phyloP scores from a whole-genome alignment of 805 yeast species.

The Teunomyces gatunensis region DNA sequence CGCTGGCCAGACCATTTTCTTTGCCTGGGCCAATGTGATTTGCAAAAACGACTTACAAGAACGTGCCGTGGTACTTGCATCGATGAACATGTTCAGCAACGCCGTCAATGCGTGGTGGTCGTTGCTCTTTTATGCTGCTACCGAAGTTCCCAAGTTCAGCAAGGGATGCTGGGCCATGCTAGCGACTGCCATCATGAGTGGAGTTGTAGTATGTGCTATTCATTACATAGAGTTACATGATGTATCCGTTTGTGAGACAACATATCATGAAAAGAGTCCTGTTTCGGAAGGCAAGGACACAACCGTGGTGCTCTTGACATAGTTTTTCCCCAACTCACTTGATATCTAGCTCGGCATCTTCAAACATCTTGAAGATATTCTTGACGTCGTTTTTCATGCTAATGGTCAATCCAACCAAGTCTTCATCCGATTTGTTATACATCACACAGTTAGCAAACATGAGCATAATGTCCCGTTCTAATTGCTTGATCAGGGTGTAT shows the following conservation, averaged over 20 bases:
- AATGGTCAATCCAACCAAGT: slow-evolving; percentile 57
- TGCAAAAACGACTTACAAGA: slow-evolving; percentile 60
- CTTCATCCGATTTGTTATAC: slow-evolving; percentile 70
- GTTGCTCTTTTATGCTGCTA: slow-evolving; percentile 50
- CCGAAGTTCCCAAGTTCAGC: slow-evolving; percentile 48
- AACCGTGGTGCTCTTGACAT: too few relatives aligned
- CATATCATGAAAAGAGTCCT: not conserved
- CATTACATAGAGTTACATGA: slow-evolving; percentile 45
- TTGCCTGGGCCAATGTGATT: slow-evolving; percentile 63
- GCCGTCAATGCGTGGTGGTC: slow-evolving; percentile 70
- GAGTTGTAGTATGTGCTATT: slow-evolving; percentile 38
- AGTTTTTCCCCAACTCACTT: not conserved
- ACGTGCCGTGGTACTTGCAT: slow-evolving; percentile 61
- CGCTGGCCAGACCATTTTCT: slow-evolving; percentile 59
- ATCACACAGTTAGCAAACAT: slow-evolving; percentile 85
- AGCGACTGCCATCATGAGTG: slow-evolving; percentile 47
- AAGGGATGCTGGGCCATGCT: slow-evolving; percentile 59
- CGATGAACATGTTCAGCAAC: slow-evolving; percentile 63
- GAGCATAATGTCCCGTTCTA: slow-evolving; percentile 66
- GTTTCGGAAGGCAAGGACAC: too few relatives aligned
- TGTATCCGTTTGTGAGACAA: slow-evolving; percentile 6
- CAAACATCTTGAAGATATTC: slow-evolving; percentile 54
- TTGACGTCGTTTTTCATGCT: slow-evolving; percentile 72
- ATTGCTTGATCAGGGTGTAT: slow-evolving; percentile 55
- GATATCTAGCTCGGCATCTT: slow-evolving; percentile 44